A percentile compares a stretch with the other conserved stretches of the same genome.
These are phyloP conservation scores for Solanum pinnatisectum DNA, from an alignment of 257 asterid genomes.

Conservation along the genomic window DNA sequence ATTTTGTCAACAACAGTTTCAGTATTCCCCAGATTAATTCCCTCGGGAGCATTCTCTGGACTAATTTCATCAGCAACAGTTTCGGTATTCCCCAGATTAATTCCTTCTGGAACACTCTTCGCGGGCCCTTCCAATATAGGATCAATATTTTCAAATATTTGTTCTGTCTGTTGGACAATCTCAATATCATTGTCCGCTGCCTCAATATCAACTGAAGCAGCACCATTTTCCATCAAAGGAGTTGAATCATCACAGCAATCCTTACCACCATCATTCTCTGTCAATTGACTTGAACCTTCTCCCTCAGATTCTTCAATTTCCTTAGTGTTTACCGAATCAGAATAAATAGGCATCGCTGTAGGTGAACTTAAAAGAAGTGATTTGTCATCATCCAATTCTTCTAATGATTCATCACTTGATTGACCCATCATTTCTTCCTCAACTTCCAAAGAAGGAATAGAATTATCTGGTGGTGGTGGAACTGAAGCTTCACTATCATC, in stretches of 20 bases:
- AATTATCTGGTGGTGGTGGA: background rate
- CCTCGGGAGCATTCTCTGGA: background rate
- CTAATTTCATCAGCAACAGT: background rate
- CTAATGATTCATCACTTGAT: background rate
- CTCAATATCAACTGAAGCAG: background rate
- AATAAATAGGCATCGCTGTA: background rate
- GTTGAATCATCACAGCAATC: background rate
- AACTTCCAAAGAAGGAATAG: slow-evolving; percentile 1
- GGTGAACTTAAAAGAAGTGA: background rate
- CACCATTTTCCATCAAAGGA: background rate
- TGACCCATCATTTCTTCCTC: background rate
- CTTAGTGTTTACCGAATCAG: background rate
- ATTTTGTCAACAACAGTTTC: background rate
- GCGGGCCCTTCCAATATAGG: background rate
- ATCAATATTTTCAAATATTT: slow-evolving; percentile 2
- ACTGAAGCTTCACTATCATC: slow-evolving; percentile 10
- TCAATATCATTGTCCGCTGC: slow-evolving; percentile 7
- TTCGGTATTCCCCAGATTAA: slow-evolving; percentile 1
- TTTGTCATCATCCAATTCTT: background rate
- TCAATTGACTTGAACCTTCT: background rate
- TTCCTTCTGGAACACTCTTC: background rate
- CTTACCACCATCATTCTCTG: background rate
- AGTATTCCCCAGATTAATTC: background rate
- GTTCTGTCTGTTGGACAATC: background rate
- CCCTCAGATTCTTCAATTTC: background rate